These are phyloP conservation scores for Thinopyrum elongatum DNA, from an alignment of 176 grass and related monocot genomes.

Conservation along the genomic window DNA sequence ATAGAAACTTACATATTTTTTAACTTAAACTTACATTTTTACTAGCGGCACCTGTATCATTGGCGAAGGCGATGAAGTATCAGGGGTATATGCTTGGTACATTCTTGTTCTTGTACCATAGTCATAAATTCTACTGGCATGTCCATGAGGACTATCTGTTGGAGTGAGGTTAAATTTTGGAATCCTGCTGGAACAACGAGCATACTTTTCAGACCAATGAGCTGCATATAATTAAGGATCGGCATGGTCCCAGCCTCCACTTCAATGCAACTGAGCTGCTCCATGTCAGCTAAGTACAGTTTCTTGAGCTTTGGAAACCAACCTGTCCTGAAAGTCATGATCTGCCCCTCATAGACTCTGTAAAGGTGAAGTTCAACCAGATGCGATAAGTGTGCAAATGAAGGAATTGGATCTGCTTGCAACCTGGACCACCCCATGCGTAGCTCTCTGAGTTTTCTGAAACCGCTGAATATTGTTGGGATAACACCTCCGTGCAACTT, in stretches of 20 bases:
- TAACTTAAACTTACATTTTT: no score
- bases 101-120: not conserved
- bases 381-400: not conserved
- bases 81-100: no score
- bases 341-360: not conserved
- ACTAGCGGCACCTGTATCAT: no score
- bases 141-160: not conserved
- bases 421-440: not conserved
- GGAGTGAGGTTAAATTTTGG: not conserved
- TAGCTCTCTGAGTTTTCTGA: not conserved
- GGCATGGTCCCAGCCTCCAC: slow-evolving; percentile 4
- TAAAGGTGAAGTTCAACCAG: not conserved
- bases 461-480: not conserved
- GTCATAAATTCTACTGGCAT: not conserved
- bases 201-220: not conserved
- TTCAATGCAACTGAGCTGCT: not conserved
- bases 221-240: not conserved
- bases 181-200: not conserved
- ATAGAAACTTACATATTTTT: no score
- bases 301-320: slow-evolving; percentile 16
- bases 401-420: not conserved
- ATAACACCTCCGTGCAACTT: not conserved
- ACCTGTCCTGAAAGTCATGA: not conserved
- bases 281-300: not conserved
- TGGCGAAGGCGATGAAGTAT: no score